phyloP scores from a whole-genome alignment of 2,329 filamentous ascomycete species.

The Ceratocystis albifundus region DNA sequence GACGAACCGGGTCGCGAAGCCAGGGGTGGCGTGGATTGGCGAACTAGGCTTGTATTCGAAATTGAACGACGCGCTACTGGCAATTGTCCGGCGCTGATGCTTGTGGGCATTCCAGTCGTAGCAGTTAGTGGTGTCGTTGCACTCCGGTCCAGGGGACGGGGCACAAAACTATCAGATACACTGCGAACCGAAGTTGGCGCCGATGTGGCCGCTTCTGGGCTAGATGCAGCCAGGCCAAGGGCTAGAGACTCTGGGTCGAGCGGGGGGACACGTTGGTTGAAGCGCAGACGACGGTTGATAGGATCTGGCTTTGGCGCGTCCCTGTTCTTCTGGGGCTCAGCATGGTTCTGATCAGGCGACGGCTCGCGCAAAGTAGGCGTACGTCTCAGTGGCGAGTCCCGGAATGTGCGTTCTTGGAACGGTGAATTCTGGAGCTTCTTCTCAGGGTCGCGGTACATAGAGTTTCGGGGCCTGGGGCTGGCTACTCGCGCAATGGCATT shows the following conservation, averaged over 20 bases:
- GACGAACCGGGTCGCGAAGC: constrained; percentile 51
- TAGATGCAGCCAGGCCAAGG: neutral
- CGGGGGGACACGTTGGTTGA: constrained; percentile 9
- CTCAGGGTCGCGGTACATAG: constrained; percentile 23
- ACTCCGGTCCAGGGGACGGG: constrained; percentile 1
- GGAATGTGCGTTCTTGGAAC: constrained; percentile 25
- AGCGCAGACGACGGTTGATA: neutral
- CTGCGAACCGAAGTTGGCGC: constrained; percentile 28
- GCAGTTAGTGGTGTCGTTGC: constrained; percentile 9
- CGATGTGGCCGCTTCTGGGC: neutral
- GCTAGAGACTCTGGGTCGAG: neutral
- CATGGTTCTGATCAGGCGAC: constrained; percentile 30
- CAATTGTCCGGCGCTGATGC: constrained; percentile 26
- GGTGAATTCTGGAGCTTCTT: constrained; percentile 27
- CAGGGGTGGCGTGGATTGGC: constrained; percentile 44
- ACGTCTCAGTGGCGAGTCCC: constrained; percentile 29
- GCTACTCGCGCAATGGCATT: constrained; percentile 24
- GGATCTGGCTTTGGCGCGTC: neutral
- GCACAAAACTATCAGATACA: constrained; percentile 32
- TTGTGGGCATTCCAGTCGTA: neutral
- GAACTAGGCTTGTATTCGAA: constrained; percentile 45
- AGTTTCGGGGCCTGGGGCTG: constrained; percentile 14
- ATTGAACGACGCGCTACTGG: constrained; percentile 33
- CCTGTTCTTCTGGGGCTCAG: constrained; percentile 37
- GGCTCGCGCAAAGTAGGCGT: constrained; percentile 36